A percentile compares a stretch with the other conserved stretches of the same genome.
Conservation (phyloP, 1,284 basidiomycete genomes). For the Fomitopsis pinicola region DNA sequence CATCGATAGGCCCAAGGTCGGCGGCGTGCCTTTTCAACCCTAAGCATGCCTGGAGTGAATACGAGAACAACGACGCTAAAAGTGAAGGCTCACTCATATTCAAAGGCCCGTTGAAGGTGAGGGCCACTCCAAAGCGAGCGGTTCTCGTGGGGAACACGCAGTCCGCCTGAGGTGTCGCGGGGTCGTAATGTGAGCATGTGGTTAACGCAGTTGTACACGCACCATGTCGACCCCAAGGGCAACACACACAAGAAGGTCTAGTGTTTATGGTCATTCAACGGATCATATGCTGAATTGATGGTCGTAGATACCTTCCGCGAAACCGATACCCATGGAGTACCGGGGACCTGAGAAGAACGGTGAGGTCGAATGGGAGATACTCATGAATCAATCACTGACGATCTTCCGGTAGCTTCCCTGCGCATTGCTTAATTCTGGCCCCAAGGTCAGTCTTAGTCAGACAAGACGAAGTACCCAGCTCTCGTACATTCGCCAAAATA, state of each 20-base stretch:
- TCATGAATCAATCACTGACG: conserved; percentile 39
- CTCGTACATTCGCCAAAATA: conserved; percentile 80
- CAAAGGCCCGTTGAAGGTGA: conserved; percentile 74
- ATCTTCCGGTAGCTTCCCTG: conserved; percentile 67
- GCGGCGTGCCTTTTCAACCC: conserved; percentile 66
- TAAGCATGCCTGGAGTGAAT: conserved; percentile 14
- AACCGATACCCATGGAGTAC: conserved; percentile 87
- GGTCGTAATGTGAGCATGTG: too few relatives aligned
- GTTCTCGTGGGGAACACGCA: conserved; percentile 88
- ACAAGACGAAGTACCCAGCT: neutral
- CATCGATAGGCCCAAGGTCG: conserved; percentile 69
- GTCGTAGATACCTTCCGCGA: conserved; percentile 65
- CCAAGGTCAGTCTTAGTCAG: conserved; percentile 14
- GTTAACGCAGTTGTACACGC: conserved; percentile 6
- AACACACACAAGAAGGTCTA: conserved; percentile 82
- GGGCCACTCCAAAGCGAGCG: conserved; percentile 81
- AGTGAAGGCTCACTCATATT: conserved; percentile 60
- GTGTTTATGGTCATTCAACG: neutral
- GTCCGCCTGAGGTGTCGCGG: conserved; percentile 55
- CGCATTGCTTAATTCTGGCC: conserved; percentile 73
- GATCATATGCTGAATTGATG: neutral
- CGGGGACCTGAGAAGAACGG: conserved; percentile 52
- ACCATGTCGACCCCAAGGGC: conserved; percentile 90
- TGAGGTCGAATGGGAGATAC: neutral
- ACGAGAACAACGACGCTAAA: too few relatives aligned